Base-by-base conservation (phyloP, 148 eudicot genomes). In the Rhododendron ferrugineum region DNA sequence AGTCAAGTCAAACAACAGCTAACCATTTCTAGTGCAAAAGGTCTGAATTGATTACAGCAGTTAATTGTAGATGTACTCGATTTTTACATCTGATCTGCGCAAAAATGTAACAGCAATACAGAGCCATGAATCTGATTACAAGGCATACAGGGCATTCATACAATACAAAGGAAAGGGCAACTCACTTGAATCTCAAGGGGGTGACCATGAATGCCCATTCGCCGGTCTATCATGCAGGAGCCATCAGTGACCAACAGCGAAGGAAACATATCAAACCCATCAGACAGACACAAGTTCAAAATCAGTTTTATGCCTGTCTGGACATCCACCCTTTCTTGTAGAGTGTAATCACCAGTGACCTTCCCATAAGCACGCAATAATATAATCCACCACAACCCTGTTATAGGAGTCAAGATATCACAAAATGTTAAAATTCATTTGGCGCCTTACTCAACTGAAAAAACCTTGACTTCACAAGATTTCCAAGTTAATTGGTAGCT, bases 231-330 rank as follows among this genome's bases (percentile, higher is more conserved):
- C 98, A 95, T 95, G 85, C 98, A 95, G 70, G 98, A 95, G 52
- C 98, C 98, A 92, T 95, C 98, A 86, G 98, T 95, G 85, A 93
- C 98, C 34, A 95, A 90, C 80, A 95, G 92, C 62, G 98, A 90
- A 80, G 98, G 98, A 88, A 95, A 95, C 98, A 95, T 95, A 89
- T 95, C 98, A 83, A 95, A 95, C 40, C 98, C 98, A 88, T 95
- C 98, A 60, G 98, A 91, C 78, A 95, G 87, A 78, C 98, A 95
- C 85, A 95, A 87, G 83, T 93, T 95, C 37, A 95, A 32, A 78
- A 95, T 93, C 78, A 95, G 89, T 84, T 90, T 92, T 70, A 95
- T 92, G 85, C 96, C 98, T 6, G 98, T 95, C 88, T 95, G 98
- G 62, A 94, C 94, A 81, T 95, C 98, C 84, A 94, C 96, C 89